Evolutionary conservation across 495 filamentous ascomycete genomes (phyloP).

Genomic region (Xylaria telfairii): DNA sequence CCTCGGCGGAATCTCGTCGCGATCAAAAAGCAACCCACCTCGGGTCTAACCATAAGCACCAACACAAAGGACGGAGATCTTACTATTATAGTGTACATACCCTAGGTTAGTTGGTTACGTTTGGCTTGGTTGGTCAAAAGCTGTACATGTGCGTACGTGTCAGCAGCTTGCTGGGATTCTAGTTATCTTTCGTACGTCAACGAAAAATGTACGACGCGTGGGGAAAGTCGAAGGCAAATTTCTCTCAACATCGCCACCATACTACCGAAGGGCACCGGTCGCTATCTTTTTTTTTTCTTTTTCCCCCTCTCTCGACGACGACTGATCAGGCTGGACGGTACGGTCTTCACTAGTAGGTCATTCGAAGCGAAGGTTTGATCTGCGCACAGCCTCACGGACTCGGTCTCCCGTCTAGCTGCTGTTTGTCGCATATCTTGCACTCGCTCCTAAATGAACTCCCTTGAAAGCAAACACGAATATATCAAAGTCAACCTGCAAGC

Average conservation of each 20-base stretch:
- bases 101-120: background rate
- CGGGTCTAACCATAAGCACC: background rate
- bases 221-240: background rate
- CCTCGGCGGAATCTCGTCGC: background rate
- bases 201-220: background rate
- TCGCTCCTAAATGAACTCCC: background rate
- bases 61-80: background rate
- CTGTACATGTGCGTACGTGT: background rate
- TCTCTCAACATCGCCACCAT: background rate
- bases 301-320: background rate
- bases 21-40: background rate
- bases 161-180: background rate
- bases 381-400: background rate
- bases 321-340: background rate
- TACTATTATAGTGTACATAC: background rate
- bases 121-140: background rate
- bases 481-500: background rate
- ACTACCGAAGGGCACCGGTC: background rate
- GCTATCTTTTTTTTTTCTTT: background rate
- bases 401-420: background rate
- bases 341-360: background rate
- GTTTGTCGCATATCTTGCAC: background rate
- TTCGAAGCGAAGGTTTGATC: background rate
- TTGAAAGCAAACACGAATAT: background rate
- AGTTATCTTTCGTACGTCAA: background rate